Evolutionary conservation across 805 yeast genomes (phyloP).

Genomic region (Candida caryicola): DNA sequence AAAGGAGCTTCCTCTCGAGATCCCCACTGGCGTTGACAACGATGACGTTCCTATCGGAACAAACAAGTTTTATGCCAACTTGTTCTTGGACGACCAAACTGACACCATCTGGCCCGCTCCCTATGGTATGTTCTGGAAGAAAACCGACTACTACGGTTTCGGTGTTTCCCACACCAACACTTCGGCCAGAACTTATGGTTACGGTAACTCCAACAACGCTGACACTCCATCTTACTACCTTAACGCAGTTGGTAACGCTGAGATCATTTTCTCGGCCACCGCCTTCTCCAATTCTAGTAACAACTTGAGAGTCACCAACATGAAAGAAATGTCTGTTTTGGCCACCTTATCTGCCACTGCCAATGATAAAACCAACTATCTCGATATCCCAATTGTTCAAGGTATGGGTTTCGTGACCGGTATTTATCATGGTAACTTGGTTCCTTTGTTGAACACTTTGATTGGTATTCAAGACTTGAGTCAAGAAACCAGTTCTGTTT

Average conservation of each 20-base stretch:
- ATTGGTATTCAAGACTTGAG: slow-evolving; percentile 44
- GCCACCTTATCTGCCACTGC: slow-evolving; percentile 38
- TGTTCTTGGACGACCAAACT: slow-evolving; percentile 54
- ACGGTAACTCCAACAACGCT: slow-evolving; percentile 40
- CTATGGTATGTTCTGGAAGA: slow-evolving; percentile 58
- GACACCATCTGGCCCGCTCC: slow-evolving; percentile 64
- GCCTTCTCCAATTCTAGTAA: slow-evolving; percentile 39
- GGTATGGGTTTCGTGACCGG: slow-evolving; percentile 62
- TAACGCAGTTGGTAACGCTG: slow-evolving; percentile 56
- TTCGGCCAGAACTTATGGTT: slow-evolving; percentile 45
- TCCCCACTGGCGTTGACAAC: slow-evolving; percentile 49
- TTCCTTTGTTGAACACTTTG: slow-evolving; percentile 48
- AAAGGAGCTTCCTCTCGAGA: slow-evolving; percentile 40
- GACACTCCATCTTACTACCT: slow-evolving; percentile 47
- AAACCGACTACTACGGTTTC: slow-evolving; percentile 47
- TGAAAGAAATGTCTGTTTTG: slow-evolving; percentile 51
- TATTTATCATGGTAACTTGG: slow-evolving; percentile 49
- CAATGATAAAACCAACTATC: slow-evolving; percentile 27
- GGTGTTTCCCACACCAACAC: slow-evolving; percentile 58
- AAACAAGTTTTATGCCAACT: slow-evolving; percentile 72
- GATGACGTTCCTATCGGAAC: slow-evolving; percentile 53
- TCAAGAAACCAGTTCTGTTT: slow-evolving; percentile 26
- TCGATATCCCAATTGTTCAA: slow-evolving; percentile 52
- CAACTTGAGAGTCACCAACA: slow-evolving; percentile 41
- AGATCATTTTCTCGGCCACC: slow-evolving; percentile 54